Percentiles rank a stretch among this genome's conserved stretches.
Conservation (phyloP, 345 rosid species). For the Dimocarpus longan region DNA sequence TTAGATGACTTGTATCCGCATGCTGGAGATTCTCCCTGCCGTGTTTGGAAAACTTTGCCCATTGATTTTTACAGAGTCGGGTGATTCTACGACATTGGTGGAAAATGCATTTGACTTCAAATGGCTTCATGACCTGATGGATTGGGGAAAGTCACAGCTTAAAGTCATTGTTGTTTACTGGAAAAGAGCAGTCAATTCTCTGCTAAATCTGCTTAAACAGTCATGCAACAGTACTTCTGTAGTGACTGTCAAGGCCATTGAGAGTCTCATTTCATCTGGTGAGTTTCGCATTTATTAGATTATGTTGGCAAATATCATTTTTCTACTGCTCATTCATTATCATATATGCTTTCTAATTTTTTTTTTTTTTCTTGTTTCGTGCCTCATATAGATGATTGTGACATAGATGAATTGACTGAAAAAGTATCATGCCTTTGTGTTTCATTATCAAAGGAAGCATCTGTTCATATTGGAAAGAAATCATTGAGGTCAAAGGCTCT, state of each 20-base stretch:
- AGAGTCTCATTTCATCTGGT: conserved; percentile 69
- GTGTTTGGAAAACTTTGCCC: conserved; percentile 57
- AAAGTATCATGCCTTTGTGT: conserved; percentile 65
- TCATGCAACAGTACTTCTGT: conserved; percentile 43
- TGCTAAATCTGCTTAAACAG: conserved; percentile 56
- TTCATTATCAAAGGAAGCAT: conserved; percentile 46
- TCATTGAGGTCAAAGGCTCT: conserved; percentile 28
- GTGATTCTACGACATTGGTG: conserved; percentile 37
- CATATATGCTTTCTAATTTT: background rate
- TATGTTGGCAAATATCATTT: conserved; percentile 11
- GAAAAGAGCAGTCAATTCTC: conserved; percentile 68
- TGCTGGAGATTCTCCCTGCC: conserved; percentile 87
- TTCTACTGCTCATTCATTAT: conserved; percentile 19
- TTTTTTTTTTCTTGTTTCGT: background rate
- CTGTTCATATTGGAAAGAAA: conserved; percentile 25
- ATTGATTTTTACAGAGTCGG: conserved; percentile 30
- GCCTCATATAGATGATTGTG: conserved; percentile 52
- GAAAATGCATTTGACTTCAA: conserved; percentile 46
- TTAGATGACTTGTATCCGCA: conserved; percentile 93
- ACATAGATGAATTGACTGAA: conserved; percentile 62
- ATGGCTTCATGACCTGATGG: conserved; percentile 90
- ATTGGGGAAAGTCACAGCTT: conserved; percentile 92
- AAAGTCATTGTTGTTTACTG: conserved; percentile 81
- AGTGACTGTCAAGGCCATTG: conserved; percentile 45
- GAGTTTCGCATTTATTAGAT: conserved; percentile 28